Evolutionary conservation across 441 rosid genomes (phyloP).

Genomic region (Erodium chrysanthum): DNA sequence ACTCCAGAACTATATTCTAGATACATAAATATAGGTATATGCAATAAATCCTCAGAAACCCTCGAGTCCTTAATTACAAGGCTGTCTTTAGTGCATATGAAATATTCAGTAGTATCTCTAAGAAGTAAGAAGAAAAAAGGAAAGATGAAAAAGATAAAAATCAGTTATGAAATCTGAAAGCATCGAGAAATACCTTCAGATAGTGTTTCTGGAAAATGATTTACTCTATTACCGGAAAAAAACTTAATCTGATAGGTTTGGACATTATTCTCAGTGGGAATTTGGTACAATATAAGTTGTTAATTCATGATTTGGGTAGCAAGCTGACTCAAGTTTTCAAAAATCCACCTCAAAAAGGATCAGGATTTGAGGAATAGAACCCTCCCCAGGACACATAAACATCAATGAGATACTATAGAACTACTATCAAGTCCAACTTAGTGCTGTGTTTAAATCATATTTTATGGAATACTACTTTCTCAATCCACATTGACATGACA

Average conservation of each 20-base stretch:
- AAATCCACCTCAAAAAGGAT: neutral
- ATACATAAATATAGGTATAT: neutral
- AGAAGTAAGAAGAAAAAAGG: too few relatives aligned
- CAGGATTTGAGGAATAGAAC: neutral
- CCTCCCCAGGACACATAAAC: neutral
- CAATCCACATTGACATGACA: neutral
- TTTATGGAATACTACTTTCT: neutral
- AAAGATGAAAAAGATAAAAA: too few relatives aligned
- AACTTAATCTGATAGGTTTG: too few relatives aligned
- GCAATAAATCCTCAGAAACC: neutral
- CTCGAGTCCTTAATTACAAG: neutral
- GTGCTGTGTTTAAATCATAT: neutral
- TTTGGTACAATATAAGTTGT: too few relatives aligned
- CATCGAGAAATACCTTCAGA: too few relatives aligned
- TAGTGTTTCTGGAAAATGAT: too few relatives aligned
- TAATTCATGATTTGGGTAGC: neutral
- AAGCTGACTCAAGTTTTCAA: neutral
- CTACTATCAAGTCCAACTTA: neutral
- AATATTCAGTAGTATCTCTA: too few relatives aligned
- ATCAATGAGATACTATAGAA: neutral
- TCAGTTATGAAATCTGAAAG: too few relatives aligned
- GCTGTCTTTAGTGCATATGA: too few relatives aligned
- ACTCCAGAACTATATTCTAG: neutral
- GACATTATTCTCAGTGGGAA: too few relatives aligned
- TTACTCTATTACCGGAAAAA: too few relatives aligned